Base-by-base conservation (phyloP, 352 stramenopile species). In the Elongisporangium senticosum region DNA sequence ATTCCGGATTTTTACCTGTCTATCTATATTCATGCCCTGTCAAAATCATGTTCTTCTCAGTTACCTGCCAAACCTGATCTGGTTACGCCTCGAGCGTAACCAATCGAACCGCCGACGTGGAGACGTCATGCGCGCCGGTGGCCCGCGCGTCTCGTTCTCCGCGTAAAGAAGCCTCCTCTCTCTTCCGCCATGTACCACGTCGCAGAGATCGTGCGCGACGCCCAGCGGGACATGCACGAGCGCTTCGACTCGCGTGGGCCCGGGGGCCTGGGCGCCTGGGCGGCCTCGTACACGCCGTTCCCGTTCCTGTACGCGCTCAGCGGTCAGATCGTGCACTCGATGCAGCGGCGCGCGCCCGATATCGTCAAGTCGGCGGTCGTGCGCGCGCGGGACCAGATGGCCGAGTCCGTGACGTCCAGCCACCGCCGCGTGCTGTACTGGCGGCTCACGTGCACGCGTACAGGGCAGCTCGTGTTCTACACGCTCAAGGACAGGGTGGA, bases 121-220 rank as follows among this genome's bases (percentile, higher is more conserved):
- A 43, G 33, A 43, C 33, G 33, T 43, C 33, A 43, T 43, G 33
- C 33, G 33, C 13, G 33, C 11, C 13, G 33, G 33, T 43, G 33
- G 33, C 33, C 13, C 33, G 8, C 10, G 33, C 33, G 33, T 10
- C 33, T 43, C 33, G 33, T 43, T 43, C 33, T 43, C 33, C 33
- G 26, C 49, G 49, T 53, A 19, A 20, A 26, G 24, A 21, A 43
- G 50, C 22, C 43, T 19, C 43, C 3, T 40, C 40, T 22, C 24
- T 24, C 51, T 19, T 49, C 20, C 23, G 22, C 6, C 48, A 93
- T 93, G 83, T 93, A 93, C 58, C 83, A 93, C 65, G 66, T 93
- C 22, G 76, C 83, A 19, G 83, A 93, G 71, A 89, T 93, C 65
- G 77, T 93, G 57, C 83, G 83, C 59, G 83, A 93, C 62, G 83